Evolutionary conservation across 2,329 filamentous ascomycete species (phyloP).

Genomic region (Fusarium algeriense): DNA sequence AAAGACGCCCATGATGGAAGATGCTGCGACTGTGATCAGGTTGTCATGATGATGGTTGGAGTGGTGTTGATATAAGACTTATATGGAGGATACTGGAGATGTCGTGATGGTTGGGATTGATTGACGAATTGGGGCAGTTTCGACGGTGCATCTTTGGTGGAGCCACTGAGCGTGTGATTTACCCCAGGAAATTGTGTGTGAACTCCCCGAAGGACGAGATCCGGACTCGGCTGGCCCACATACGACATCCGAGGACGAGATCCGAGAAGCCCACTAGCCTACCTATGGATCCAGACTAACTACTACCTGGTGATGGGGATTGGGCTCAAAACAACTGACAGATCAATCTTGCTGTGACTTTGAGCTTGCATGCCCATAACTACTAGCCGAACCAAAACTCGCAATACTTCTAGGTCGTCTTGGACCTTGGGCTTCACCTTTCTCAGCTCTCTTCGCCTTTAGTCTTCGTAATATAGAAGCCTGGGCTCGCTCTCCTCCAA

Average conservation of each 20-base stretch:
- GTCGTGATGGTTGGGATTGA: conserved; percentile 37
- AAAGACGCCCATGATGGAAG: conserved; percentile 31
- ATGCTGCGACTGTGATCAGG: neutral
- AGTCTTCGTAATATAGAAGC: no score
- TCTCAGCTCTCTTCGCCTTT: no score
- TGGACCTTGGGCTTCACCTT: neutral
- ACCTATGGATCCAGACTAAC: no score
- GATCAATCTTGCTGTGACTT: neutral
- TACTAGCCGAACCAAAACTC: conserved; percentile 24
- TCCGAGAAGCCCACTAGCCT: neutral
- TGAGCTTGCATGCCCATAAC: neutral
- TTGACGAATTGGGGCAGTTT: conserved; percentile 20
- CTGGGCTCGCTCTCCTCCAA: no score
- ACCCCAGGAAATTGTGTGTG: neutral
- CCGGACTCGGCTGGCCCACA: neutral
- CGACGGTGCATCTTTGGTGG: neutral
- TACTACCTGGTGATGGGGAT: no score
- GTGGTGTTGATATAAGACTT: neutral
- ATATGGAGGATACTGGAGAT: conserved; percentile 20
- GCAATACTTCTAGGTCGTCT: conserved; percentile 5
- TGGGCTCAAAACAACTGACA: no score
- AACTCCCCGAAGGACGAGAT: conserved; percentile 11
- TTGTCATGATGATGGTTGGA: neutral
- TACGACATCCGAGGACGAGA: conserved; percentile 14
- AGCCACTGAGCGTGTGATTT: neutral